Conservation (phyloP, 2,329 filamentous ascomycete genomes). For the Colletotrichum siamense region DNA sequence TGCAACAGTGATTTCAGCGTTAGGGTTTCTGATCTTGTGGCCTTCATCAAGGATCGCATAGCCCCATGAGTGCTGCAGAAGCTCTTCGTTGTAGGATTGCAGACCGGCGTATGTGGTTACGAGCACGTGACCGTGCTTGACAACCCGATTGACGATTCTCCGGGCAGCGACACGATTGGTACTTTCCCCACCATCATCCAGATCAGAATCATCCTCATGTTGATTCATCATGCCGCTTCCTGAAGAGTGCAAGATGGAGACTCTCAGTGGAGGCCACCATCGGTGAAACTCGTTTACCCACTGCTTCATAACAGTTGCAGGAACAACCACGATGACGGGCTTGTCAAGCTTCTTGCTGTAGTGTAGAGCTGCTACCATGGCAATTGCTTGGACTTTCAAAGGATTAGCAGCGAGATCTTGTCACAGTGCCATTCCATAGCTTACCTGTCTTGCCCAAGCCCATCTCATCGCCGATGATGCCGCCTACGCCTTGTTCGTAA, state of each 20-base stretch:
- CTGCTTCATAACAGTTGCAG: slow-evolving; percentile 92
- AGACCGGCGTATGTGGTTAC: slow-evolving; percentile 96
- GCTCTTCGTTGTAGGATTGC: slow-evolving; percentile 85
- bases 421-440: background rate
- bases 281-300: slow-evolving; percentile 99
- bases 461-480: slow-evolving; percentile 98
- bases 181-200: slow-evolving; percentile 46
- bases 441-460: slow-evolving; percentile 87
- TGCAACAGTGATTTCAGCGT: slow-evolving; percentile 91
- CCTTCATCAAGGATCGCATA: slow-evolving; percentile 96
- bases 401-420: slow-evolving; percentile 1
- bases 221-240: slow-evolving; percentile 96
- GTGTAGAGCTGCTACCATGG: slow-evolving; percentile 88
- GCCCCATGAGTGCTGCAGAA: slow-evolving; percentile 87
- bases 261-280: slow-evolving; percentile 99
- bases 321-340: slow-evolving; percentile 90
- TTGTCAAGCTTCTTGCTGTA: slow-evolving; percentile 86
- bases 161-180: slow-evolving; percentile 67
- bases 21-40: slow-evolving; percentile 97
- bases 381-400: slow-evolving; percentile 59
- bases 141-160: slow-evolving; percentile 82
- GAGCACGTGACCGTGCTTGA: slow-evolving; percentile 86
- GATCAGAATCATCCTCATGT: slow-evolving; percentile 59
- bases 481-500: slow-evolving; percentile 87
- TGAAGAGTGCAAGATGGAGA: slow-evolving; percentile 93